These are phyloP conservation scores for Pichia kluyveri DNA, from an alignment of 805 yeast genomes.

Conservation along the genomic window DNA sequence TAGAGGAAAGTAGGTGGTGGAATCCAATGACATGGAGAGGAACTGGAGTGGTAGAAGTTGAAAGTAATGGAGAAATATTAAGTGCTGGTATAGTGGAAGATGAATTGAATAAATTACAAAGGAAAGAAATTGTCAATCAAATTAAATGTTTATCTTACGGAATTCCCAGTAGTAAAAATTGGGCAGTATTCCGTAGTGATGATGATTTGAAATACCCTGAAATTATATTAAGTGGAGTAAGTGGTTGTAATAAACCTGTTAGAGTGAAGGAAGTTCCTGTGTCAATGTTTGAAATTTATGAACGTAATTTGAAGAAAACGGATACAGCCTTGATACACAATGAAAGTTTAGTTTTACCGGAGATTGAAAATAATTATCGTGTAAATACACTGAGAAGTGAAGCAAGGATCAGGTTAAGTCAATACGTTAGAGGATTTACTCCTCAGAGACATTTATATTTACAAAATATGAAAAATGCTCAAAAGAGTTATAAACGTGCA, in stretches of 20 bases:
- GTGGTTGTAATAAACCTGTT: conserved; percentile 22
- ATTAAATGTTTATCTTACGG: conserved; percentile 16
- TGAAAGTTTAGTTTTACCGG: conserved; percentile 20
- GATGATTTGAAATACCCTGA: conserved; percentile 13
- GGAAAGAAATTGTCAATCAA: conserved; percentile 17
- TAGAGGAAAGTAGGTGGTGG: conserved; percentile 4
- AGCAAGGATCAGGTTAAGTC: conserved; percentile 18
- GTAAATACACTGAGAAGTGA: conserved; percentile 19
- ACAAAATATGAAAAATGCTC: background rate
- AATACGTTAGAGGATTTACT: conserved; percentile 9
- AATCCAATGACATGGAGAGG: conserved; percentile 8
- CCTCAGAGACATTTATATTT: conserved; percentile 25
- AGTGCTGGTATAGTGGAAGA: conserved; percentile 2
- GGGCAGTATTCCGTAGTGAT: conserved; percentile 20
- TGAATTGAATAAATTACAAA: conserved; percentile 15
- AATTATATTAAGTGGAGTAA: conserved; percentile 21
- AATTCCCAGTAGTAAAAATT: conserved; percentile 16
- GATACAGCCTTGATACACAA: background rate
- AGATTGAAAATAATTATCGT: conserved; percentile 19
- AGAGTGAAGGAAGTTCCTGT: conserved; percentile 17
- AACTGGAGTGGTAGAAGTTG: no score
- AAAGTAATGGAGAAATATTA: background rate
- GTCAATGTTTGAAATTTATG: conserved; percentile 23
- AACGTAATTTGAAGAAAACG: conserved; percentile 7
- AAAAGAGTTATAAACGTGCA: conserved; percentile 34